These are phyloP conservation scores for Verticillium tricorpus DNA, from an alignment of 2,329 filamentous ascomycete genomes.

Conservation along the genomic window DNA sequence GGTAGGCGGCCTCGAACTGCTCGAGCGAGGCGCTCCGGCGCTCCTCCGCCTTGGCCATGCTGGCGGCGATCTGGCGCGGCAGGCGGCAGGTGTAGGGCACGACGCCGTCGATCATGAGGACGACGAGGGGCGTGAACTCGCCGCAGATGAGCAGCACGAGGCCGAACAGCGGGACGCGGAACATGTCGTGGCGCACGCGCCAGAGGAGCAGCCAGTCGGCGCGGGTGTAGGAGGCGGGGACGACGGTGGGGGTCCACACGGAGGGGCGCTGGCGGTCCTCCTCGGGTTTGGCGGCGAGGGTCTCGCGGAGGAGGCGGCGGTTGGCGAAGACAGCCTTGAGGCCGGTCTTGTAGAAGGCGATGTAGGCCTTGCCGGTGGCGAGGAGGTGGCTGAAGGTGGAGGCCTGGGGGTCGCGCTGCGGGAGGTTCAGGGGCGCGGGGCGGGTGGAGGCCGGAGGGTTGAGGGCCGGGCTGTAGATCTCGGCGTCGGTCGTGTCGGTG, in stretches of 20 bases:
- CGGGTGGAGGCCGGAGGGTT: slow-evolving; percentile 73
- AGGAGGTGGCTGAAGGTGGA: slow-evolving; percentile 39
- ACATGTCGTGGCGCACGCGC: slow-evolving; percentile 66
- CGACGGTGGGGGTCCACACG: slow-evolving; percentile 25
- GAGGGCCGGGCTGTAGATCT: slow-evolving; percentile 31
- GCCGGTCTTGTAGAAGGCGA: slow-evolving; percentile 83
- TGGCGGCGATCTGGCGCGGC: slow-evolving; percentile 63
- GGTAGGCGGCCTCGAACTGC: slow-evolving; percentile 26
- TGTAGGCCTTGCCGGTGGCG: slow-evolving; percentile 67
- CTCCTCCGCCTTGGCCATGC: slow-evolving; percentile 50
- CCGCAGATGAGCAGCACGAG: slow-evolving; percentile 74
- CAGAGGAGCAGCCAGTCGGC: slow-evolving; percentile 66
- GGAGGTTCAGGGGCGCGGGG: slow-evolving; percentile 64
- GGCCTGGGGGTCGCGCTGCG: slow-evolving; percentile 43
- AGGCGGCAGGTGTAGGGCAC: slow-evolving; percentile 82
- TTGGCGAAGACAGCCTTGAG: slow-evolving; percentile 72
- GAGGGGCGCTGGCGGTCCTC: slow-evolving; percentile 47
- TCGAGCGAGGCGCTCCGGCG: slow-evolving; percentile 46
- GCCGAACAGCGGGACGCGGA: slow-evolving; percentile 74
- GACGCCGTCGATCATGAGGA: slow-evolving; percentile 63
- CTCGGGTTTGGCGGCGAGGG: slow-evolving; percentile 44
- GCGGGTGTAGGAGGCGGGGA: slow-evolving; percentile 44
- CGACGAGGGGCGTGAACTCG: slow-evolving; percentile 79
- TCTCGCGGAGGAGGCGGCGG: slow-evolving; percentile 44
- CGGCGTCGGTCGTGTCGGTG: background rate